phyloP scores from a whole-genome alignment of 441 rosid species.

The Sinapis alba region DNA sequence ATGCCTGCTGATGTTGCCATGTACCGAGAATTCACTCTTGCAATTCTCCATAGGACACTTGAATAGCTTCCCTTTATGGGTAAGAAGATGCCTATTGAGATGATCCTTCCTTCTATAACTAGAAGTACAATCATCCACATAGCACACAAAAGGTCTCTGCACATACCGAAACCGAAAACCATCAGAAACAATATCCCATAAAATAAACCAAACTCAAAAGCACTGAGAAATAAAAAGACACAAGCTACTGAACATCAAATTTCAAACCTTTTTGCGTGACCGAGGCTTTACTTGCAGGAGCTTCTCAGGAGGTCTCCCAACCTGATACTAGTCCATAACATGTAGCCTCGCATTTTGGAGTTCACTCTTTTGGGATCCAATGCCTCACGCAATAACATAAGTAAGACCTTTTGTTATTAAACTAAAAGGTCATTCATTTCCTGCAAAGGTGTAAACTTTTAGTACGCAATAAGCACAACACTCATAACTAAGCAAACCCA shows the following conservation, averaged over 20 bases:
- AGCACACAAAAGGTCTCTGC: conserved; percentile 76
- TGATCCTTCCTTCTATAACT: conserved; percentile 89
- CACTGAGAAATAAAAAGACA: neutral
- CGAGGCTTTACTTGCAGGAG: conserved; percentile 80
- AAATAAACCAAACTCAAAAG: neutral
- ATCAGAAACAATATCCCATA: neutral
- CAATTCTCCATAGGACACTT: conserved; percentile 64
- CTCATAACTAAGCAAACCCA: neutral
- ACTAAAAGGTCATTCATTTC: conserved; percentile 33
- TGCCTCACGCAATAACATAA: conserved; percentile 69
- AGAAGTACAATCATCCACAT: conserved; percentile 61
- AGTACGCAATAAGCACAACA: neutral
- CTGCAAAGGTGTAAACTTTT: conserved; percentile 52
- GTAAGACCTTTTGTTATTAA: conserved; percentile 20
- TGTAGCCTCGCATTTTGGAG: conserved; percentile 98
- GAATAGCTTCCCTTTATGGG: conserved; percentile 71
- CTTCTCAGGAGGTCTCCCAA: conserved; percentile 98
- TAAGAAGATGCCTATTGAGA: conserved; percentile 70
- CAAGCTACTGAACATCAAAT: conserved; percentile 13
- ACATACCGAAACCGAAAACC: neutral
- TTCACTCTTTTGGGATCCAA: conserved; percentile 89
- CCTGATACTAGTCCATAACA: conserved; percentile 91
- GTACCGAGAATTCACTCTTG: conserved; percentile 47
- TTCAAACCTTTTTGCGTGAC: conserved; percentile 62
- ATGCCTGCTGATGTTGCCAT: conserved; percentile 69